phyloP scores from a whole-genome alignment of 2,329 filamentous ascomycete species.

The Nemania sp. region DNA sequence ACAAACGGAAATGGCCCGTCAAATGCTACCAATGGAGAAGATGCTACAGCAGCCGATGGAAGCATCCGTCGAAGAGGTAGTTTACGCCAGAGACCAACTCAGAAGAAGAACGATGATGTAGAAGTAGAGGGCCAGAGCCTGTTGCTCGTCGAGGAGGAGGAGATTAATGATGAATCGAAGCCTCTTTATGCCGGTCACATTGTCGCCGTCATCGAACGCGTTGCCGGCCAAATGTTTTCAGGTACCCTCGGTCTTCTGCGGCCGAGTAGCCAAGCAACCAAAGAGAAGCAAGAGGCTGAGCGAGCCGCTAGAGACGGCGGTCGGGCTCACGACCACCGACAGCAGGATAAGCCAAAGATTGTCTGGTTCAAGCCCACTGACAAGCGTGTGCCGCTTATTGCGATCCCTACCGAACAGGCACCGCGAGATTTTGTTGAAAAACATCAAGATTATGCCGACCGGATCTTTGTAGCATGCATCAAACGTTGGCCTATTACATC shows the following conservation, averaged over 20 bases:
- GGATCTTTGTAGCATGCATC: constrained; percentile 98
- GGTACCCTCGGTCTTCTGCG: constrained; percentile 93
- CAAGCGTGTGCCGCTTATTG: constrained; percentile 97
- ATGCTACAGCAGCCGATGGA: constrained; percentile 75
- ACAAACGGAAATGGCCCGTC: constrained; percentile 78
- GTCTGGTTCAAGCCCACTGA: constrained; percentile 99
- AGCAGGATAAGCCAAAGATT: constrained; percentile 98
- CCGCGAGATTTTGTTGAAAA: constrained; percentile 98
- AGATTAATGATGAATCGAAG: constrained; percentile 98
- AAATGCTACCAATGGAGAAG: constrained; percentile 70
- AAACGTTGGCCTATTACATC: constrained; percentile 99
- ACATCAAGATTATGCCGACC: constrained; percentile 96
- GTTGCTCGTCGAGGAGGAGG: constrained; percentile 95
- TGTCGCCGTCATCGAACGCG: constrained; percentile 95
- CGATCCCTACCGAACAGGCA: constrained; percentile 97
- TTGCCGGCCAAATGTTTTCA: constrained; percentile 99
- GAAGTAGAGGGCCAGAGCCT: constrained; percentile 98
- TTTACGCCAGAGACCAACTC: constrained; percentile 93
- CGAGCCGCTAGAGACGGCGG: constrained; percentile 88
- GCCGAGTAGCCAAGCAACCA: constrained; percentile 97
- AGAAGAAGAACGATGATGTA: constrained; percentile 99
- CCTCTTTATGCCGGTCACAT: constrained; percentile 97
- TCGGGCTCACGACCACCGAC: constrained; percentile 81
- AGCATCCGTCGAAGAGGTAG: constrained; percentile 93
- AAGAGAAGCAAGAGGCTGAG: constrained; percentile 99